Conservation (phyloP, 257 asterid genomes). For the Solanum clarkiae region DNA sequence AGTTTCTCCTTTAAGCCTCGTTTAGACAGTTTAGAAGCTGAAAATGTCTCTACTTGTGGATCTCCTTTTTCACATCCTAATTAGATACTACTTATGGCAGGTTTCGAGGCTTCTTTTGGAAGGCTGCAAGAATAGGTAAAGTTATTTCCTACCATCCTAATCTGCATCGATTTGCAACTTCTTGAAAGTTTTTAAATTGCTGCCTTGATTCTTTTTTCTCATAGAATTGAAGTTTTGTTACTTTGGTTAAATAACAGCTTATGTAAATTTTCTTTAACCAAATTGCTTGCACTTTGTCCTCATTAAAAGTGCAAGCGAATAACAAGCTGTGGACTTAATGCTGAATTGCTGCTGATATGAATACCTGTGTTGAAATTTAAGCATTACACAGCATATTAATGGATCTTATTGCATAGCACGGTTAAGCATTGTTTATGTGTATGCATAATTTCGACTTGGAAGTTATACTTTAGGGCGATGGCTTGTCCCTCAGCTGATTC, state of each 20-base stretch:
- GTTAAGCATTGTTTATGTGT: background rate
- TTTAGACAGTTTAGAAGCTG: background rate
- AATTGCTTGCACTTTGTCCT: background rate
- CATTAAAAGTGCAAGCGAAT: background rate
- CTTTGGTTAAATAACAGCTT: background rate
- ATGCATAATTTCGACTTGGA: background rate
- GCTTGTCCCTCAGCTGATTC: background rate
- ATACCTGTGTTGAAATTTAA: background rate
- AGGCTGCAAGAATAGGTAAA: constrained; percentile 47
- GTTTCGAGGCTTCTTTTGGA: constrained; percentile 50
- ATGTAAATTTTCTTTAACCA: background rate
- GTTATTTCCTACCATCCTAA: background rate
- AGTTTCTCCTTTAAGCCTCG: background rate
- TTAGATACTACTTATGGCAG: constrained; percentile 8
- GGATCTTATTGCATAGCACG: background rate
- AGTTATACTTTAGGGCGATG: background rate
- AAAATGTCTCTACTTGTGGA: background rate
- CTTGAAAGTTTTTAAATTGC: background rate
- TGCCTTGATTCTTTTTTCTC: background rate
- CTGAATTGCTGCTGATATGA: background rate
- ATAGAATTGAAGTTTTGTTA: background rate
- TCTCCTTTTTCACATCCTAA: background rate
- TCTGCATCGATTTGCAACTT: background rate
- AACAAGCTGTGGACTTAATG: background rate
- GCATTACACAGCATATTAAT: background rate